These are phyloP conservation scores for Cladosporium sp. DNA, from an alignment of 2,329 filamentous ascomycete genomes.

Conservation along the genomic window DNA sequence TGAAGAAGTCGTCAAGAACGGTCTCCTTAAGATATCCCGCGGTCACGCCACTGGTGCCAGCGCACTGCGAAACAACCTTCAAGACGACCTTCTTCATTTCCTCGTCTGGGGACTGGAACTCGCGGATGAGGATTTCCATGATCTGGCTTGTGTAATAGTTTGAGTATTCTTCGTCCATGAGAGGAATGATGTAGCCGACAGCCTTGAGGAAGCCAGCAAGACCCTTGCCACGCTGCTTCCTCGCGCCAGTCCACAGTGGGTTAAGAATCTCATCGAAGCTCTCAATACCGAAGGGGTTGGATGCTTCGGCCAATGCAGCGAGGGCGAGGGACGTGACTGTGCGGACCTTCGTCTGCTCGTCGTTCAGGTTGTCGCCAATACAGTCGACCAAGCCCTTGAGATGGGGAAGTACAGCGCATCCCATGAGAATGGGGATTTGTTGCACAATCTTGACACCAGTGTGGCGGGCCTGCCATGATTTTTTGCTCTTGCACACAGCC, in stretches of 20 bases:
- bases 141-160: slow-evolving; percentile 99
- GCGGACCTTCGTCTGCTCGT: slow-evolving; percentile 96
- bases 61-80: slow-evolving; percentile 95
- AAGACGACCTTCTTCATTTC: slow-evolving; percentile 99
- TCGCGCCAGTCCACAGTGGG: slow-evolving; percentile 91
- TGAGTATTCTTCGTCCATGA: slow-evolving; percentile 99
- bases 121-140: slow-evolving; percentile 94
- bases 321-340: slow-evolving; percentile 95
- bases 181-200: slow-evolving; percentile 94
- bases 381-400: slow-evolving; percentile 95
- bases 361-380: slow-evolving; percentile 91
- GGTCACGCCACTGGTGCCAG: slow-evolving; percentile 90
- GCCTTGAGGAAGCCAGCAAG: slow-evolving; percentile 95
- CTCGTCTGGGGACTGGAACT: slow-evolving; percentile 95
- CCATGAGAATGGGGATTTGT: slow-evolving; percentile 98
- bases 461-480: slow-evolving; percentile 97
- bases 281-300: slow-evolving; percentile 98
- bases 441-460: slow-evolving; percentile 99
- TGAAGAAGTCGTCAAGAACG: slow-evolving; percentile 94
- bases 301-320: slow-evolving; percentile 89
- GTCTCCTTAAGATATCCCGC: slow-evolving; percentile 93
- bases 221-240: slow-evolving; percentile 95
- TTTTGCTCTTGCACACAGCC: slow-evolving; percentile 95
- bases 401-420: slow-evolving; percentile 91
- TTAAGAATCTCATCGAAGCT: slow-evolving; percentile 98